phyloP scores from a whole-genome alignment of 2,329 filamentous ascomycete genomes.

The Harringtonia aguacate region DNA sequence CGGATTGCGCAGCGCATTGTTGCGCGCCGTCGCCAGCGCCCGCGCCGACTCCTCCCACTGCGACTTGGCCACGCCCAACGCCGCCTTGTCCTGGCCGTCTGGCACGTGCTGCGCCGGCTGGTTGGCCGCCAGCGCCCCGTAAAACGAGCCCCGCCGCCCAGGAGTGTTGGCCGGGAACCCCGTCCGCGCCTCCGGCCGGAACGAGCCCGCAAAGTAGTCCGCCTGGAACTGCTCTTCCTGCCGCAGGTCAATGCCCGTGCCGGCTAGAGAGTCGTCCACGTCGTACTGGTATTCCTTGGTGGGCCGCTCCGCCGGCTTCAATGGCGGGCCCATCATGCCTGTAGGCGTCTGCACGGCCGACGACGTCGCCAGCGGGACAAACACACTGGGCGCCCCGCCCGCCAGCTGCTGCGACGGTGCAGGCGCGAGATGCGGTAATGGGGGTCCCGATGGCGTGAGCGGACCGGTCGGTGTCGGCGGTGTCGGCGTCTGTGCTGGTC shows the following conservation, averaged over 20 bases:
- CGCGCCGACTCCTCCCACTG: constrained; percentile 57
- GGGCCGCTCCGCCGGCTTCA: constrained; percentile 49
- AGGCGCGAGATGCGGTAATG: constrained; percentile 5
- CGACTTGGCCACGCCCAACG: constrained; percentile 46
- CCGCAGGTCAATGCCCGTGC: constrained; percentile 76
- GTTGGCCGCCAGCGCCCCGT: constrained; percentile 55
- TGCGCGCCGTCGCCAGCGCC: constrained; percentile 45
- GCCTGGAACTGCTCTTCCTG: constrained; percentile 79
- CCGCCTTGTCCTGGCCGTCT: constrained; percentile 50
- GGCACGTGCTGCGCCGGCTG: constrained; percentile 41
- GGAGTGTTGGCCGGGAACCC: constrained; percentile 45
- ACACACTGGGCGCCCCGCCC: background rate
- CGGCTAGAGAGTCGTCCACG: constrained; percentile 71
- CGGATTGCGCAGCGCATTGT: constrained; percentile 61
- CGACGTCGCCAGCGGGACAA: constrained; percentile 4
- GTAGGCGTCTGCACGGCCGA: constrained; percentile 5
- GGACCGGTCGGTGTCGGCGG: constrained; percentile 7
- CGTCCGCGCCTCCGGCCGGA: constrained; percentile 33
- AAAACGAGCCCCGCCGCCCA: constrained; percentile 46
- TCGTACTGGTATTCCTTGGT: constrained; percentile 58
- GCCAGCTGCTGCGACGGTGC: background rate
- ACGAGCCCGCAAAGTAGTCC: constrained; percentile 45
- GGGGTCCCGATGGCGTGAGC: constrained; percentile 7
- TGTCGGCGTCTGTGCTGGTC: constrained; percentile 4
- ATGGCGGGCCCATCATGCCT: constrained; percentile 46